These are phyloP conservation scores for Paramyrothecium sp. DNA, from an alignment of 2,329 filamentous ascomycete species.

Conservation along the genomic window DNA sequence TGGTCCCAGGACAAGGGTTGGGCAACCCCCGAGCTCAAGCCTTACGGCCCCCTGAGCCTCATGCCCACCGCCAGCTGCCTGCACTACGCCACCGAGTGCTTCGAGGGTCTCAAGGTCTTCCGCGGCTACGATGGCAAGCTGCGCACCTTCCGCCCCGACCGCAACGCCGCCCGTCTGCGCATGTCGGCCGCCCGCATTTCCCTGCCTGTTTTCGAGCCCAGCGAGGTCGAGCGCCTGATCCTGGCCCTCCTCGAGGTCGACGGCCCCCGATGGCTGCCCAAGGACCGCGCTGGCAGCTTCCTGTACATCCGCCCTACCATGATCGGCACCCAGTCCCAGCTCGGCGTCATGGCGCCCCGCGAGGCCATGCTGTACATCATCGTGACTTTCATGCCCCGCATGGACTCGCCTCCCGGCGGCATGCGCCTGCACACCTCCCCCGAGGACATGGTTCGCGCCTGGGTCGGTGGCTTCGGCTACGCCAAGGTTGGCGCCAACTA, in stretches of 20 bases:
- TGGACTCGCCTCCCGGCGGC: slow-evolving; percentile 52
- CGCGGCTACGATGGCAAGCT: slow-evolving; percentile 73
- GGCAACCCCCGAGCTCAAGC: slow-evolving; percentile 70
- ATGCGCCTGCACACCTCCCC: slow-evolving; percentile 76
- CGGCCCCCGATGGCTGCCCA: slow-evolving; percentile 76
- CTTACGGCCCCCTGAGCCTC: slow-evolving; percentile 74
- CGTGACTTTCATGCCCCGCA: slow-evolving; percentile 57
- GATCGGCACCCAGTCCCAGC: slow-evolving; percentile 77
- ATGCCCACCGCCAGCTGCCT: slow-evolving; percentile 79
- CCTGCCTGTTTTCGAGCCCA: slow-evolving; percentile 70
- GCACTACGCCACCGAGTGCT: slow-evolving; percentile 90
- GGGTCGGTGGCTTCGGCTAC: slow-evolving; percentile 90
- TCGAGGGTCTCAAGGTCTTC: slow-evolving; percentile 82
- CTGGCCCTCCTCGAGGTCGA: slow-evolving; percentile 70
- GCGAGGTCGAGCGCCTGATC: slow-evolving; percentile 73
- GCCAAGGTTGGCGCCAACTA: slow-evolving; percentile 95
- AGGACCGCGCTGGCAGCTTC: slow-evolving; percentile 64
- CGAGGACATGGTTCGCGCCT: slow-evolving; percentile 83
- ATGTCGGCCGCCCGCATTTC: slow-evolving; percentile 65
- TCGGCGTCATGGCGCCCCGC: slow-evolving; percentile 77
- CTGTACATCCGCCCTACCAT: slow-evolving; percentile 85
- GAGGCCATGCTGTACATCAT: slow-evolving; percentile 91
- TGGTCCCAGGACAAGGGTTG: slow-evolving; percentile 70
- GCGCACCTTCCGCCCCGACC: slow-evolving; percentile 73
- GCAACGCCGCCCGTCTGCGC: slow-evolving; percentile 66